Base-by-base conservation (phyloP, 106 monocot genomes). In the Vanilla planifolia region DNA sequence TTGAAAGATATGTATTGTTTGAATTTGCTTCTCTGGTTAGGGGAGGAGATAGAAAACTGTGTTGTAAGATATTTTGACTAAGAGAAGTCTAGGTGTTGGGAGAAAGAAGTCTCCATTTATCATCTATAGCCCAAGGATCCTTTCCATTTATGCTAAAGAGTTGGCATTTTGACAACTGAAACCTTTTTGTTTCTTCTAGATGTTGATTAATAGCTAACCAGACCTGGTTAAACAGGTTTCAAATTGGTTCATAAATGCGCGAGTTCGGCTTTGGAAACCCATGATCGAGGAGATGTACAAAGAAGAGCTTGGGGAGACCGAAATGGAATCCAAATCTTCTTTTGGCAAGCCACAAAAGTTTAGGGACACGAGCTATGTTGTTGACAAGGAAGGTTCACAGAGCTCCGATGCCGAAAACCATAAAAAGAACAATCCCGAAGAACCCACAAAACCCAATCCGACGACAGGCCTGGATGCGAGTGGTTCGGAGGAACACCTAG, bases 241-340 rank as follows among this genome's bases (percentile, higher is more conserved):
- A 33, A 65, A 65, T 23, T 65, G 65, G 65, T 65, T 65, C 51
- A 65, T 65, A 51, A 65, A 65, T 52, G 65, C 65, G 0, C 65
- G 65, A 7, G 65, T 65, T 51, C 65, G 65, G 26, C 65, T 65
- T 27, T 65, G 65, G 65, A 65, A 65, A 51, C 65, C 65, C 3
- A 65, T 65, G 65, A 46, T 65, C 23, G 65, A 65, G 20, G 65
- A 65, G 40, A 65, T 65, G 65, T 48, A 65, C 2, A 65, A 52
- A 51, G 51, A 65, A 46, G 65, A 65, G 51, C 13, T 65, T 29
- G n/a, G 4, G 15, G 65, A 65, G 2, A 5, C 1, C 13, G 65
- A 48, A 14, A n/a, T 15, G 19, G 61, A 61, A 13, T 41, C 61
- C 1, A 61, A 61, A 17, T 57, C 57, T 30, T 57, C 57, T 19